A percentile compares a stretch with the other conserved stretches of the same genome.
Evolutionary conservation across 306 rosid species (phyloP).

Genomic region (Prunus mongolica): DNA sequence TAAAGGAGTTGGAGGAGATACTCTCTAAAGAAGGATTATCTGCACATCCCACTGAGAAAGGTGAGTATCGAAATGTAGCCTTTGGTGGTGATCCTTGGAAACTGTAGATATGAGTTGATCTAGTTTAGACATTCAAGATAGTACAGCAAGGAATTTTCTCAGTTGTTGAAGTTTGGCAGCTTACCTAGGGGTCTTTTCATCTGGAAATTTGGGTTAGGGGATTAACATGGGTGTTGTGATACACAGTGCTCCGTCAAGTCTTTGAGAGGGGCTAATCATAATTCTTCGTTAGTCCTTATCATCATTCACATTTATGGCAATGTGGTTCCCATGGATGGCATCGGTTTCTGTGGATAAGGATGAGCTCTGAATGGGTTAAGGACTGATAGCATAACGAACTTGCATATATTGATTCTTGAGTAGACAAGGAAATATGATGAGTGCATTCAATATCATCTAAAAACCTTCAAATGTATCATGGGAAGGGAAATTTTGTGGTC

Average conservation of each 20-base stretch:
- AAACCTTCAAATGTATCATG: no score
- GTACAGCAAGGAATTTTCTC: not conserved
- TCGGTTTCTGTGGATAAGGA: not conserved
- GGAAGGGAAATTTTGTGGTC: no score
- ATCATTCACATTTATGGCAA: not conserved
- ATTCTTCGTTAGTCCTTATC: not conserved
- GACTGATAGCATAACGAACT: not conserved
- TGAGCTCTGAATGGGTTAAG: not conserved
- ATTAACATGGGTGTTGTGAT: not conserved
- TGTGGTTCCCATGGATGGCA: not conserved
- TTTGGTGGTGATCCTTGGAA: not conserved
- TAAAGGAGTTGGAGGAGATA: constrained; percentile 84
- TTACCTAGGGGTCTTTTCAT: not conserved
- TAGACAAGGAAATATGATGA: not conserved
- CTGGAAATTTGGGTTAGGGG: not conserved
- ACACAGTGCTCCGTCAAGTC: not conserved
- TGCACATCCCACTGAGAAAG: constrained; percentile 83
- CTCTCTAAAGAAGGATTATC: constrained; percentile 84
- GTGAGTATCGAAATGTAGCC: constrained; percentile 34
- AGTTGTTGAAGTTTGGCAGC: not conserved
- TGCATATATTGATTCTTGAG: not conserved
- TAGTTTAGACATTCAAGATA: not conserved
- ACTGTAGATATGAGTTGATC: constrained; percentile 11
- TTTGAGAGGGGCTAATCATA: not conserved
- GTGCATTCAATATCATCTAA: not conserved